Evolutionary conservation across 2,329 filamentous ascomycete genomes (phyloP).

Genomic region (Huntiella bhutanensis): DNA sequence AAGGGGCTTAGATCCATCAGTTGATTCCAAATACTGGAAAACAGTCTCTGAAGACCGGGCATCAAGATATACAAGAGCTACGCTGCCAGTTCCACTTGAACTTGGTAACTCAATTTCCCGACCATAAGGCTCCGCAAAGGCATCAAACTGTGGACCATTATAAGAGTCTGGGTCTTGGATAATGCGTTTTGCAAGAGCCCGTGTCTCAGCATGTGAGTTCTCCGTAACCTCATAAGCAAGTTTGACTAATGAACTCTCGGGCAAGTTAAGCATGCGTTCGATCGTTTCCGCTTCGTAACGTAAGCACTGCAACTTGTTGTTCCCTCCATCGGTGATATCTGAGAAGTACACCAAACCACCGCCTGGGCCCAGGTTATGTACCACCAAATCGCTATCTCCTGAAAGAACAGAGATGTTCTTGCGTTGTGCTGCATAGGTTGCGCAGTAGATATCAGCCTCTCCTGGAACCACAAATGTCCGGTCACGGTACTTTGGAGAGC

Average conservation of each 20-base stretch:
- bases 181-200: conserved; percentile 12
- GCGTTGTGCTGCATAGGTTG: conserved; percentile 34
- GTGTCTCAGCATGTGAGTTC: conserved; percentile 5
- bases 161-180: neutral
- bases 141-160: neutral
- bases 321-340: conserved; percentile 13
- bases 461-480: conserved; percentile 48
- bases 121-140: conserved; percentile 3
- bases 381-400: conserved; percentile 70
- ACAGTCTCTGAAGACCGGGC: conserved; percentile 23
- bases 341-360: conserved; percentile 43
- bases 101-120: conserved; percentile 1
- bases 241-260: conserved; percentile 5
- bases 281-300: conserved; percentile 20
- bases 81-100: neutral
- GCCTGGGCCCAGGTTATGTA: conserved; percentile 51
- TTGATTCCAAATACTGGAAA: conserved; percentile 15
- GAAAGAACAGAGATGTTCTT: conserved; percentile 46
- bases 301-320: conserved; percentile 12
- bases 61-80: conserved; percentile 16
- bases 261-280: conserved; percentile 24
- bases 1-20: conserved; percentile 12
- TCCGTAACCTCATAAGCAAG: conserved; percentile 19
- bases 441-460: conserved; percentile 73
- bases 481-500: conserved; percentile 22